phyloP scores from a whole-genome alignment of 768 basidiomycete genomes.

The Sporobolomyces roseus region DNA sequence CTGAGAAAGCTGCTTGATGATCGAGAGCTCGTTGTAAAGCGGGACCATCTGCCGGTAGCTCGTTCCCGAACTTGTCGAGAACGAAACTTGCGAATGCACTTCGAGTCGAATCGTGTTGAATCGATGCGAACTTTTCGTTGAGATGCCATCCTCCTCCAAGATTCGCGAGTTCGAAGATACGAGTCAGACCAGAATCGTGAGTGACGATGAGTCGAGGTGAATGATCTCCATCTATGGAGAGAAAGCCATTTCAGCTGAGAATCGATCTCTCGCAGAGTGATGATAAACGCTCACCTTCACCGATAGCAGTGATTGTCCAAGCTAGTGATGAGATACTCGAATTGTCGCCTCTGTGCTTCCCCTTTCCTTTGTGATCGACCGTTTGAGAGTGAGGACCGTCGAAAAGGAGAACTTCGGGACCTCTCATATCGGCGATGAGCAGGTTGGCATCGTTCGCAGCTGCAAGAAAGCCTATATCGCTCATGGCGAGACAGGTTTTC shows the following conservation, averaged over 20 bases:
- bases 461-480: constrained; percentile 77
- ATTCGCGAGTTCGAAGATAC: constrained; percentile 58
- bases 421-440: constrained; percentile 68
- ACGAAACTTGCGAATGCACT: constrained; percentile 48
- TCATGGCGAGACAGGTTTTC: constrained; percentile 57
- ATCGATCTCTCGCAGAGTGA: too few species aligned
- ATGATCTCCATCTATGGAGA: constrained; percentile 52
- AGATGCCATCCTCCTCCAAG: constrained; percentile 53
- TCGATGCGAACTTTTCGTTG: constrained; percentile 47
- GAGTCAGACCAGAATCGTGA: constrained; percentile 59
- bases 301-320: constrained; percentile 64
- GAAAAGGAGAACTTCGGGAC: constrained; percentile 64
- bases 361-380: constrained; percentile 48
- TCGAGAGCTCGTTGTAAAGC: constrained; percentile 32
- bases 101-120: constrained; percentile 50
- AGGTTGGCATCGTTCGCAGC: constrained; percentile 63
- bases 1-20: constrained; percentile 20
- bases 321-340: constrained; percentile 58
- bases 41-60: constrained; percentile 17
- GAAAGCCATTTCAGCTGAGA: constrained; percentile 48
- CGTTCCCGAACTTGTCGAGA: constrained; percentile 46
- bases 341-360: constrained; percentile 52
- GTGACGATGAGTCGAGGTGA: constrained; percentile 61
- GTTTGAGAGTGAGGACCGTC: constrained; percentile 48
- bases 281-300: too few species aligned